Percentiles rank a stretch among this genome's conserved stretches.
phyloP scores from a whole-genome alignment of 768 basidiomycete species.

The Hirschioporus abietinus region DNA sequence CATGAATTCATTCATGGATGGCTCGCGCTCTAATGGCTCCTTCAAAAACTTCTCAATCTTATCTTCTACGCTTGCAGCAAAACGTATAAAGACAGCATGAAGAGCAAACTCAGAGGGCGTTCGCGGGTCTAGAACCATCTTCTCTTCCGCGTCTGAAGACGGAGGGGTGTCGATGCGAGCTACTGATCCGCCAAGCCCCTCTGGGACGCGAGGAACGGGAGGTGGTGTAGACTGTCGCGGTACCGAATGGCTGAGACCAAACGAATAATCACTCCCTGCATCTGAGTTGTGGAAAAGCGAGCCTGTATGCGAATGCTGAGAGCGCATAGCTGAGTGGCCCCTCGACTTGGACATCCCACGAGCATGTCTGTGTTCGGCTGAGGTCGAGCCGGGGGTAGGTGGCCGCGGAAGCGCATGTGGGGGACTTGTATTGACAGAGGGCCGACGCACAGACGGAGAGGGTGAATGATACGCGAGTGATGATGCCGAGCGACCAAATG shows the following conservation, averaged over 20 bases:
- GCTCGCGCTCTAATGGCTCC: slow-evolving; percentile 66
- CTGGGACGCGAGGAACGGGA: slow-evolving; percentile 74
- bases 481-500: slow-evolving; percentile 77
- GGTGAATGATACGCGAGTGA: slow-evolving; percentile 51
- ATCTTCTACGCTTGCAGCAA: slow-evolving; percentile 71
- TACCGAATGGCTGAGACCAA: slow-evolving; percentile 13
- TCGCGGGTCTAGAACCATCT: slow-evolving; percentile 63
- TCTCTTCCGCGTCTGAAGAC: slow-evolving; percentile 60
- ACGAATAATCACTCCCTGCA: slow-evolving; percentile 56
- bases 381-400: slow-evolving; percentile 50
- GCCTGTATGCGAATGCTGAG: slow-evolving; percentile 72
- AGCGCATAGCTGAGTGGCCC: slow-evolving; percentile 59
- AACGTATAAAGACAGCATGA: slow-evolving; percentile 83
- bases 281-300: slow-evolving; percentile 71
- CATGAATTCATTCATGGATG: slow-evolving; percentile 58
- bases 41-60: slow-evolving; percentile 76
- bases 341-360: slow-evolving; percentile 39
- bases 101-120: slow-evolving; percentile 87
- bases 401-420: slow-evolving; percentile 46
- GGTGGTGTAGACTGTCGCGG: slow-evolving; percentile 55
- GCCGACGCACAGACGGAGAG: slow-evolving; percentile 32
- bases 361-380: slow-evolving; percentile 25
- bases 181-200: slow-evolving; percentile 35
- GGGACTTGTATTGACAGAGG: slow-evolving; percentile 40
- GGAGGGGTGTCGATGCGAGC: slow-evolving; percentile 44